These are phyloP conservation scores for Penicillium sp. DNA, from an alignment of 2,329 filamentous ascomycete genomes.

Conservation along the genomic window DNA sequence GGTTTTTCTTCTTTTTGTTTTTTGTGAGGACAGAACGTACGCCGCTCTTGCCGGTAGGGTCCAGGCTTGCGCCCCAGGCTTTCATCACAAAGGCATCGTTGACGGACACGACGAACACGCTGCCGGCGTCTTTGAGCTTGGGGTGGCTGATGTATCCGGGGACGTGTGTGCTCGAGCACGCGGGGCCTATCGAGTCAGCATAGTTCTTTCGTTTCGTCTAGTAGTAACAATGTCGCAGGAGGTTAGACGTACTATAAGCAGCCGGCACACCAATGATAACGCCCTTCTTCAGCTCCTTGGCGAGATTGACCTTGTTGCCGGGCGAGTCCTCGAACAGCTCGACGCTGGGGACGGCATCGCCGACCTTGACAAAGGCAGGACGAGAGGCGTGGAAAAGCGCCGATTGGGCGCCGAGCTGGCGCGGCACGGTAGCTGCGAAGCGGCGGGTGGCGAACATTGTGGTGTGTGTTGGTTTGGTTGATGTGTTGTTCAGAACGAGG, in stretches of 20 bases:
- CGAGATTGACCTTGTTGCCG: conserved; percentile 84
- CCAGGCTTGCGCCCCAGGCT: conserved; percentile 76
- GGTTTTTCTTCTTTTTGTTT: not conserved
- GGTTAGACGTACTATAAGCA: conserved; percentile 58
- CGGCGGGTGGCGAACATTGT: conserved; percentile 38
- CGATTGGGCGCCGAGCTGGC: conserved; percentile 25
- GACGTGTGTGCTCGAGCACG: conserved; percentile 68
- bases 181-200: conserved; percentile 43
- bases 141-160: conserved; percentile 81
- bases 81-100: conserved; percentile 97
- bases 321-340: conserved; percentile 82
- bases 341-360: conserved; percentile 73
- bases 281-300: conserved; percentile 72
- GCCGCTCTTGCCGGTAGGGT: conserved; percentile 69
- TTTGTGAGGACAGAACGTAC: conserved; percentile 52
- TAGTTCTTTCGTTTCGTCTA: not conserved
- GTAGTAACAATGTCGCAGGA: not conserved
- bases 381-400: conserved; percentile 38
- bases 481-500: not conserved
- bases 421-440: conserved; percentile 28
- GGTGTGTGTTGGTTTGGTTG: not conserved
- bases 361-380: conserved; percentile 61
- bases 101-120: conserved; percentile 85
- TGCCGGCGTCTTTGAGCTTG: conserved; percentile 71
- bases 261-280: conserved; percentile 82